phyloP scores from a whole-genome alignment of 352 stramenopile genomes.

The Phytophthora pisi region DNA sequence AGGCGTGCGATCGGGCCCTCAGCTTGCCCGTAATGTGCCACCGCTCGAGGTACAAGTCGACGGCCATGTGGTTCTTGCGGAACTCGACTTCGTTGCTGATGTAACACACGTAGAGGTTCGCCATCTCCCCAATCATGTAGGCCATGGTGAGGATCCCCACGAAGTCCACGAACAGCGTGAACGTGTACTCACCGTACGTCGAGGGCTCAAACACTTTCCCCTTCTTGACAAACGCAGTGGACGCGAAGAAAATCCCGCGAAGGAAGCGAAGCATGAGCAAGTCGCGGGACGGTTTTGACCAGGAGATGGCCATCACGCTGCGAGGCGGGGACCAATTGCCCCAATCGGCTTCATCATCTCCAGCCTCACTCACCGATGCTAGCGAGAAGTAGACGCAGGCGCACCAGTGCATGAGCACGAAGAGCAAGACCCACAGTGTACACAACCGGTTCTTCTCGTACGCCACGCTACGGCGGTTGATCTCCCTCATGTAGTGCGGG shows the following conservation, averaged over 20 bases:
- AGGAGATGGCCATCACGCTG: constrained; percentile 16
- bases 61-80: constrained; percentile 61
- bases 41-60: constrained; percentile 54
- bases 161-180: constrained; percentile 51
- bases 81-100: constrained; percentile 74
- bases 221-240: constrained; percentile 51
- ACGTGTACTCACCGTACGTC: constrained; percentile 32
- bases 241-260: constrained; percentile 54
- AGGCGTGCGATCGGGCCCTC: constrained; percentile 44
- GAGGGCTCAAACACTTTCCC: constrained; percentile 45
- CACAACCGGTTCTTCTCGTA: constrained; percentile 57
- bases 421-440: constrained; percentile 47
- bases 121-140: constrained; percentile 59
- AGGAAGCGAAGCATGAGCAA: constrained; percentile 41
- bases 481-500: constrained; percentile 55
- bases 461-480: constrained; percentile 53
- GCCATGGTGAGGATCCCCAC: constrained; percentile 49
- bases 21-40: constrained; percentile 51
- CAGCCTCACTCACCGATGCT: constrained; percentile 14
- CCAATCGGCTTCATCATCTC: constrained; percentile 32
- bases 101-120: constrained; percentile 58
- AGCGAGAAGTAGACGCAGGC: constrained; percentile 53
- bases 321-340: constrained; percentile 45
- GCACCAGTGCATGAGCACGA: constrained; percentile 61
- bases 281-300: constrained; percentile 3